phyloP scores from a whole-genome alignment of 2,329 filamentous ascomycete species.

The Hypoxylon sp. region DNA sequence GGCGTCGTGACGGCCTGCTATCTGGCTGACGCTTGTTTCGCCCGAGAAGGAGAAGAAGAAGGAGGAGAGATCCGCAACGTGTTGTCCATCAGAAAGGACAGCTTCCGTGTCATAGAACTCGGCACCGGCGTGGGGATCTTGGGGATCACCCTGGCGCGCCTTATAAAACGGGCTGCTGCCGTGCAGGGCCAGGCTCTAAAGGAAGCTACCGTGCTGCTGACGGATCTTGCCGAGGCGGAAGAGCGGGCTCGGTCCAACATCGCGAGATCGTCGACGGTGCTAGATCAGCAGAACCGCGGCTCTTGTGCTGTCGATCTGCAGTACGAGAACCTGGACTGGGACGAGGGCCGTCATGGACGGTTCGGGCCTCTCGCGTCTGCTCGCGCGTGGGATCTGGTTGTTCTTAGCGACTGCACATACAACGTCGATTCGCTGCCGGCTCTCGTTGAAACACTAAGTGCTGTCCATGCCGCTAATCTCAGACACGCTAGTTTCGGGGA shows the following conservation, averaged over 20 bases:
- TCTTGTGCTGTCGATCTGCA: slow-evolving; percentile 45
- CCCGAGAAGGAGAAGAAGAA: no score
- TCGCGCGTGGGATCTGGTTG: slow-evolving; percentile 63
- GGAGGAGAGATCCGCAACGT: slow-evolving; percentile 28
- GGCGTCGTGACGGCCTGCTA: slow-evolving; percentile 60
- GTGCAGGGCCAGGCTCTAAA: slow-evolving; percentile 30
- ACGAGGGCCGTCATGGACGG: slow-evolving; percentile 59
- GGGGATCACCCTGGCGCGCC: slow-evolving; percentile 61
- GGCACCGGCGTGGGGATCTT: slow-evolving; percentile 69
- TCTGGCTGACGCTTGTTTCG: slow-evolving; percentile 47
- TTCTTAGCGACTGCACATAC: slow-evolving; percentile 72
- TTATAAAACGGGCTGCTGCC: slow-evolving; percentile 45
- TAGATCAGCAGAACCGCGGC: neutral
- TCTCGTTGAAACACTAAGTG: slow-evolving; percentile 64
- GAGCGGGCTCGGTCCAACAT: slow-evolving; percentile 63
- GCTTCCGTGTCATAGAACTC: slow-evolving; percentile 64
- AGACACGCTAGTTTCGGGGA: slow-evolving; percentile 8
- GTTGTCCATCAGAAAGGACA: slow-evolving; percentile 38
- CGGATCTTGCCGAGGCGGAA: slow-evolving; percentile 67
- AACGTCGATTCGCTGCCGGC: slow-evolving; percentile 67
- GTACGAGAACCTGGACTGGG: slow-evolving; percentile 70
- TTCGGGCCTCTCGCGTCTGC: slow-evolving; percentile 58
- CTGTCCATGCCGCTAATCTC: slow-evolving; percentile 57
- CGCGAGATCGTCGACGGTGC: slow-evolving; percentile 24
- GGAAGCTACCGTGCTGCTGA: slow-evolving; percentile 59